A percentile compares a stretch with the other conserved stretches of the same genome.
phyloP scores from a whole-genome alignment of 2,329 filamentous ascomycete species.

The Hymenoscyphus infarciens region DNA sequence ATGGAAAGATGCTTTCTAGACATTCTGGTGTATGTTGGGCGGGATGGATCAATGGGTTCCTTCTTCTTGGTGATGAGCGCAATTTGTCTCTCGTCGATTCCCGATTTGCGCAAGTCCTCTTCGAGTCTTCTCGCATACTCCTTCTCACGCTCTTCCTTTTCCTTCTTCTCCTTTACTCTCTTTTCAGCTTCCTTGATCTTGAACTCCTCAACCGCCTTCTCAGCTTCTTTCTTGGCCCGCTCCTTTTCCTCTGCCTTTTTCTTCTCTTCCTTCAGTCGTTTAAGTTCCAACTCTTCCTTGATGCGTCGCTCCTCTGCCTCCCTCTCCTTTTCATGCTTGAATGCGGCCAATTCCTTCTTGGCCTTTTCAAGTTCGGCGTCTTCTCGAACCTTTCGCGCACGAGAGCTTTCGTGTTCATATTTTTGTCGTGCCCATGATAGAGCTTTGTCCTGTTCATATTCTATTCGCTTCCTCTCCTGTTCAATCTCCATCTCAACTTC shows the following conservation, averaged over 20 bases:
- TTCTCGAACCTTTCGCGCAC: not conserved
- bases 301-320: slow-evolving; percentile 42
- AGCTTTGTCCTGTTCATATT: slow-evolving; percentile 11
- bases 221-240: slow-evolving; percentile 47
- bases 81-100: slow-evolving; percentile 57
- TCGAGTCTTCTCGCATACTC: slow-evolving; percentile 48
- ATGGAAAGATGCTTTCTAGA: slow-evolving; percentile 57
- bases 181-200: slow-evolving; percentile 35
- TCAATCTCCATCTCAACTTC: slow-evolving; percentile 29
- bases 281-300: slow-evolving; percentile 37
- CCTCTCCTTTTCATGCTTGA: slow-evolving; percentile 35
- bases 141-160: slow-evolving; percentile 35
- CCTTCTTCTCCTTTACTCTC: slow-evolving; percentile 37
- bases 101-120: slow-evolving; percentile 55
- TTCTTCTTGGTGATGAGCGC: slow-evolving; percentile 56
- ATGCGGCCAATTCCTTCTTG: slow-evolving; percentile 43
- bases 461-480: slow-evolving; percentile 8
- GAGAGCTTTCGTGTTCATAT: slow-evolving; percentile 9
- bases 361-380: slow-evolving; percentile 38
- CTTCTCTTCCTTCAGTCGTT: slow-evolving; percentile 45
- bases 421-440: slow-evolving; percentile 2
- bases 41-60: slow-evolving; percentile 41
- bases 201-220: slow-evolving; percentile 52
- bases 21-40: slow-evolving; percentile 62
- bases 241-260: slow-evolving; percentile 45